Base-by-base conservation (phyloP, 768 basidiomycete genomes). In the Postia placenta region DNA sequence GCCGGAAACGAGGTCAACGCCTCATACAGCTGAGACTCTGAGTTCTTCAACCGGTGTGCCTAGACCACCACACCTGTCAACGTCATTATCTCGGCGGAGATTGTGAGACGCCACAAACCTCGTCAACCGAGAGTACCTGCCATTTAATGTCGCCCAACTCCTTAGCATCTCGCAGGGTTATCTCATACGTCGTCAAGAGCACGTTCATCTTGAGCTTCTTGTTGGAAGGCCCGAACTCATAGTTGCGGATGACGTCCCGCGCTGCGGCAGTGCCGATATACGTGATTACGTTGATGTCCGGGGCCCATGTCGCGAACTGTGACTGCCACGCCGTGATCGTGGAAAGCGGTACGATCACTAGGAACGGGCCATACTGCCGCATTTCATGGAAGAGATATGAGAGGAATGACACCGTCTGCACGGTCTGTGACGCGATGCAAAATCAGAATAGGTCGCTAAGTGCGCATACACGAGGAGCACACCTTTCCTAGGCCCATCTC, bases 401-500 rank as follows among this genome's bases (percentile, higher is more conserved):
- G 22, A 99, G 75, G 71, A 94, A 95, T 0, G 93, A 69, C 11
- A 98, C 95, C 0, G 94, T 94, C 74, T 99, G 96, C 5, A 99
- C 94, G 17, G 89, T 92, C 87, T 92, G 55, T 2, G 52, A 1
- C n/a, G n/a, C n/a, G n/a, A n/a, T n/a, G n/a, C n/a, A n/a, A n/a
- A n/a, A n/a, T n/a, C n/a, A n/a, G n/a, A n/a, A n/a, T n/a, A n/a
- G n/a, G n/a, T n/a, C n/a, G n/a, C n/a, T n/a, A n/a, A n/a, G n/a
- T n/a, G n/a, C 4, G 47, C 40, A 48, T n/a, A 0, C 28, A 42
- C 51, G 15, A 12, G 17, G 5, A 11, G 35, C 27, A 12, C 54
- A 87, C 79, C 81, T 99, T 99, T 47, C 96, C 96, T 22, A 99
- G 85, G 64, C 96, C 96, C 96, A 98, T 99, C 76, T 99, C 96